Conservation (phyloP, 805 yeast genomes). For the Metschnikowia gelsemii region DNA sequence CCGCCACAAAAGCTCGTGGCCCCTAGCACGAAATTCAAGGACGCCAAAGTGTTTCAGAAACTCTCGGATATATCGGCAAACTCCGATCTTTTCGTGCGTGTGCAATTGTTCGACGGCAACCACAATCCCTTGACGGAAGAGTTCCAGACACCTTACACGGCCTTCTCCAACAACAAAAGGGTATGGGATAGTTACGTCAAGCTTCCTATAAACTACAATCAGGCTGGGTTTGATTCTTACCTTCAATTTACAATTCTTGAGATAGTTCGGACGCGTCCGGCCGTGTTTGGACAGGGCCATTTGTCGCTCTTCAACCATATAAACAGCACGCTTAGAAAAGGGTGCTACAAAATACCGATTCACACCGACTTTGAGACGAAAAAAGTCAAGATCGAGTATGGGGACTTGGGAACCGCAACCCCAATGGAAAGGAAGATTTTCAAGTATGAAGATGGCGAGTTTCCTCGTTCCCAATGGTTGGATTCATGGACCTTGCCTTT, state of each 20-base stretch:
- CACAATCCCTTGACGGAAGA: slow-evolving; percentile 31
- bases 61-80: slow-evolving; percentile 31
- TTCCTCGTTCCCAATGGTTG: slow-evolving; percentile 65
- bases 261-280: slow-evolving; percentile 52
- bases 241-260: slow-evolving; percentile 68
- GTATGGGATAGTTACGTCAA: slow-evolving; percentile 74
- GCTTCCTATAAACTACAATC: slow-evolving; percentile 69
- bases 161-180: slow-evolving; percentile 36
- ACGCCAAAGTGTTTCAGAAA: slow-evolving; percentile 35
- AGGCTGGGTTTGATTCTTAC: slow-evolving; percentile 62
- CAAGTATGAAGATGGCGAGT: slow-evolving; percentile 66
- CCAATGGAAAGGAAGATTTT: slow-evolving; percentile 54
- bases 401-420: slow-evolving; percentile 23
- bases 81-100: slow-evolving; percentile 36
- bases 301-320: slow-evolving; percentile 55
- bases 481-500: slow-evolving; percentile 62
- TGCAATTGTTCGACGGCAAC: slow-evolving; percentile 33
- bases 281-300: slow-evolving; percentile 60
- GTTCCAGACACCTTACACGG: slow-evolving; percentile 37
- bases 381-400: slow-evolving; percentile 20
- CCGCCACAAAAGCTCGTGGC: slow-evolving; percentile 12
- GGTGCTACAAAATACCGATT: slow-evolving; percentile 54
- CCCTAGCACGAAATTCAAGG: slow-evolving; percentile 34
- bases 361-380: not conserved
- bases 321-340: slow-evolving; percentile 62